These are phyloP conservation scores for Phanerodontia chrysosporium DNA, from an alignment of 768 basidiomycete genomes.

Conservation along the genomic window DNA sequence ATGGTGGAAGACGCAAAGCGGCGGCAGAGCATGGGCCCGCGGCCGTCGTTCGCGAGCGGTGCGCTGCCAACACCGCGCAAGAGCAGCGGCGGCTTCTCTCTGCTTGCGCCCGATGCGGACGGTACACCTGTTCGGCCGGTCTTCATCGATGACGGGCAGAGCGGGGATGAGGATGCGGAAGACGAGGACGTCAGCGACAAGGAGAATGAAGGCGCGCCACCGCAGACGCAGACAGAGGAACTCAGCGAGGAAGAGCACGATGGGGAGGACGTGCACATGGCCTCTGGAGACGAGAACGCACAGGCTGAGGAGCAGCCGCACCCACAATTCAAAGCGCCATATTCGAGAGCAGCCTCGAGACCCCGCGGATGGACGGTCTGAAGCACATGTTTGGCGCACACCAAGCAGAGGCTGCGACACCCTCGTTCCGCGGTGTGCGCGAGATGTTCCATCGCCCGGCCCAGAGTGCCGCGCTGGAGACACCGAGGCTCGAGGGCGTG, in stretches of 20 bases:
- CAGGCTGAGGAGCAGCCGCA: not conserved
- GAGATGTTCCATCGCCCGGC: constrained; percentile 25
- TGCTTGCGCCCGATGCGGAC: constrained; percentile 15
- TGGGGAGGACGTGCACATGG: constrained; percentile 1
- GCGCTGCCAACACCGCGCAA: constrained; percentile 18
- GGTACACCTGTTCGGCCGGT: constrained; percentile 4
- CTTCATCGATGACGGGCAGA: constrained; percentile 9
- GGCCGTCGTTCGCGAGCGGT: constrained; percentile 10
- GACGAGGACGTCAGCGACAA: constrained; percentile 15
- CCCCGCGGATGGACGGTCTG: constrained; percentile 27
- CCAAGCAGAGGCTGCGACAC: constrained; percentile 15
- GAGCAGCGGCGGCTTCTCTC: constrained; percentile 19
- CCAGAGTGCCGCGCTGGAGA: constrained; percentile 16
- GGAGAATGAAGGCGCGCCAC: constrained; percentile 5
- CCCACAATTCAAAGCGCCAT: constrained; percentile 1
- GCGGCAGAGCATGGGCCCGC: constrained; percentile 27
- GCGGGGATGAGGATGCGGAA: constrained; percentile 16
- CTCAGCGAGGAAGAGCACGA: not conserved
- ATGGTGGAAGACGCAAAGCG: constrained; percentile 35
- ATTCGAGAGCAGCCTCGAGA: constrained; percentile 16
- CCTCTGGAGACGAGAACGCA: not conserved
- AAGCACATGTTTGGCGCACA: constrained; percentile 28
- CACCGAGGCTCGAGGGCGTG: constrained; percentile 33
- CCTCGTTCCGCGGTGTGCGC: constrained; percentile 27
- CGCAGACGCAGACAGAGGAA: not conserved